phyloP scores from a whole-genome alignment of 2,329 filamentous ascomycete genomes.

The Knufia petricola region DNA sequence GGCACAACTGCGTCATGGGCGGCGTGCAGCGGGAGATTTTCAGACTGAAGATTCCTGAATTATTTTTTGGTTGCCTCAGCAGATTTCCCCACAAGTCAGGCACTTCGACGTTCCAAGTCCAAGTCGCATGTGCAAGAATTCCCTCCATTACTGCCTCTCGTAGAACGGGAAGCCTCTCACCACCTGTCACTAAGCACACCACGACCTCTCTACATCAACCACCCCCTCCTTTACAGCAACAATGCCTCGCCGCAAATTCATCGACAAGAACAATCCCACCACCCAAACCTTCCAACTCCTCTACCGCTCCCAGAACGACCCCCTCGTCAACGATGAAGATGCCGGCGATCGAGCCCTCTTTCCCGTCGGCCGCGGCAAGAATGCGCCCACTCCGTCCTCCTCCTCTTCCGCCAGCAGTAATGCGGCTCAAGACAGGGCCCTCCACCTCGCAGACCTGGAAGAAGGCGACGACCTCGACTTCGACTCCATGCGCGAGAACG shows the following conservation, averaged over 20 bases:
- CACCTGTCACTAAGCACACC: too few relatives aligned
- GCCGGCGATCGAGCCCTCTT: constrained; percentile 88
- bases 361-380: constrained; percentile 38
- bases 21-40: too few relatives aligned
- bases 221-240: background rate
- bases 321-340: constrained; percentile 82
- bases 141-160: too few relatives aligned
- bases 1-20: background rate
- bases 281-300: constrained; percentile 91
- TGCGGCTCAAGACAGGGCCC: constrained; percentile 42
- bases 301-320: constrained; percentile 93
- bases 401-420: constrained; percentile 24
- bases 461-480: constrained; percentile 52
- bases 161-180: too few relatives aligned
- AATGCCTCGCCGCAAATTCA: constrained; percentile 59
- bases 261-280: constrained; percentile 66
- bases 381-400: constrained; percentile 26
- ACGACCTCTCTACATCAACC: background rate
- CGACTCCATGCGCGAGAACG: constrained; percentile 65
- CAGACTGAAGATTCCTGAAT: background rate
- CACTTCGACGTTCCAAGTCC: background rate
- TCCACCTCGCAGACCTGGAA: constrained; percentile 64
- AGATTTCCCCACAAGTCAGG: background rate
- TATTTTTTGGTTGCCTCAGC: background rate
- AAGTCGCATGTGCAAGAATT: too few relatives aligned